Base-by-base conservation (phyloP, 257 asterid species). In the Leptodermis oblonga region DNA sequence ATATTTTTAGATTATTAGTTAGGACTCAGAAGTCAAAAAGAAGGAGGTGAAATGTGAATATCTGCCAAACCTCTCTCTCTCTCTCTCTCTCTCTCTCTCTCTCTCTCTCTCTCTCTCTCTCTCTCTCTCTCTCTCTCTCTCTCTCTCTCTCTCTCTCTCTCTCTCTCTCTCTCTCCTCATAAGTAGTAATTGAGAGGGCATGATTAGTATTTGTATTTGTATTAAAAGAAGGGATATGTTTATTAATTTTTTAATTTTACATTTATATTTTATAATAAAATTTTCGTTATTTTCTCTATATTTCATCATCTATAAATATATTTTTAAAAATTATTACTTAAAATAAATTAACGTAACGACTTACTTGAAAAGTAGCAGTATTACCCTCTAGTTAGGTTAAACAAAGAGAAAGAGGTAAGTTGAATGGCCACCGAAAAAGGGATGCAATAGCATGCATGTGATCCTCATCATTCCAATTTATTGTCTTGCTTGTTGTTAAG, bases 381-480 rank as follows among this genome's bases (percentile, higher is more conserved):
- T n/a, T n/a, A n/a, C n/a, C n/a, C n/a, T n/a, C n/a, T n/a, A n/a
- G n/a, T n/a, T n/a, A n/a, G n/a, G n/a, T n/a, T n/a, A n/a, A n/a
- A n/a, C n/a, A n/a, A n/a, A n/a, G n/a, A n/a, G n/a, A n/a, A n/a
- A n/a, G n/a, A n/a, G n/a, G n/a, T n/a, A n/a, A n/a, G n/a, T n/a
- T n/a, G n/a, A n/a, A n/a, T n/a, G n/a, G n/a, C n/a, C n/a, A n/a
- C n/a, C n/a, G n/a, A n/a, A n/a, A n/a, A n/a, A n/a, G n/a, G n/a
- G n/a, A n/a, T n/a, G n/a, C n/a, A n/a, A n/a, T n/a, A n/a, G 84
- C 75, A 75, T 41, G 83, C 90, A 83, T 88, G 91, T 86, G 96
- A 79, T 73, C 86, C 74, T 72, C 81, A 81, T 84, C 55, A 84
- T 88, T 83, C 39, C 79, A 70, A 73, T 79, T 68, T 78, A 73